Evolutionary conservation across 129 eudicot species (phyloP), one percentile per base, ranked within the genome.

Genomic region (Centrapalus pauciflorus): DNA sequence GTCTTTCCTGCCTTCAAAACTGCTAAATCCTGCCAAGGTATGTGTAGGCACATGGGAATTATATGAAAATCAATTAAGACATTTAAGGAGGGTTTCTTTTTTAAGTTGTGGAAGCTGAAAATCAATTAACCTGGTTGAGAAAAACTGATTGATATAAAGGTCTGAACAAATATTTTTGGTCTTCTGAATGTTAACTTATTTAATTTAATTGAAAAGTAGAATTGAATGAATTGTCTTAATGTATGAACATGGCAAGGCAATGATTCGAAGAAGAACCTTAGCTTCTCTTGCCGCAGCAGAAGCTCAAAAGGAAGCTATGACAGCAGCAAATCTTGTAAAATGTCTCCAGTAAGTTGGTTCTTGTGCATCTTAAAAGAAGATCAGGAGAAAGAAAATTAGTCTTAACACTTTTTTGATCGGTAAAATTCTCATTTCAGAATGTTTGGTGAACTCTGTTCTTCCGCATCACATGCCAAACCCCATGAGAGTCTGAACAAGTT

Each of bases 221-320:
- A 35, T 35, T 35, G 11, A 35, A 40, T 16, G 46, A 14, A 14
- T n/a, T 45, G 52, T 43, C 14, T 43, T 13, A 3, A 45, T 14
- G 19, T 45, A 1, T 45, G 52, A 45, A 45, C 17, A 16, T 45
- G n/a, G n/a, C 67, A 74, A 94, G 99, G 95, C 82, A 69, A 80
- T 84, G 73, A 73, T 84, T 51, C 79, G 84, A 55, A 89, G 93
- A 71, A 75, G 83, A 70, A 73, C 60, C 55, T 78, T 86, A 66
- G 94, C 97, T 83, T 82, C 99, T 65, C 68, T 81, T 27, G 88
- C 86, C 23, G 95, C 95, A 66, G 82, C 81, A 63, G 93, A 86
- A 86, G 99, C 99, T 70, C 95, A 86, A 67, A 89, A 82, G 66
- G 99, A 94, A 82, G 88, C 97, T 66, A 69, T 77, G 21, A 61